These are phyloP conservation scores for Sapria himalayana DNA, from an alignment of 345 rosid genomes.

Conservation along the genomic window DNA sequence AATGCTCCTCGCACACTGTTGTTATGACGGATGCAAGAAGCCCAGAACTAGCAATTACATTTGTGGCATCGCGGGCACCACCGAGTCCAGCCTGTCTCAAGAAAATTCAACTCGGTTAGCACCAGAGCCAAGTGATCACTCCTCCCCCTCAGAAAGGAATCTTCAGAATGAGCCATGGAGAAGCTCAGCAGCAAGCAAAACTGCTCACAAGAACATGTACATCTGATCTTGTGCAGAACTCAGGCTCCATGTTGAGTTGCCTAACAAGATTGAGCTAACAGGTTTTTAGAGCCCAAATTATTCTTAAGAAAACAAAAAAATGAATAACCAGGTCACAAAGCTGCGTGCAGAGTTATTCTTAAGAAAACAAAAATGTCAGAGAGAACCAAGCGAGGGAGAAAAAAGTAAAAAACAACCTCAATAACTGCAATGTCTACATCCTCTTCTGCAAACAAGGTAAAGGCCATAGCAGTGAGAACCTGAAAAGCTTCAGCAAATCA, in stretches of 20 bases:
- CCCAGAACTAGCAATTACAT: slow-evolving; percentile 32
- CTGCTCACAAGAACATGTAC: too few relatives aligned
- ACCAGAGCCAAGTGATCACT: too few relatives aligned
- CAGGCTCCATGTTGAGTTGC: too few relatives aligned
- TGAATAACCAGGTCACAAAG: too few relatives aligned
- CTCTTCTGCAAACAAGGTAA: slow-evolving; percentile 44
- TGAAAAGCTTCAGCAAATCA: slow-evolving; percentile 12
- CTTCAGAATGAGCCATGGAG: too few relatives aligned
- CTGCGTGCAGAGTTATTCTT: too few relatives aligned
- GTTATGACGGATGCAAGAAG: slow-evolving; percentile 65
- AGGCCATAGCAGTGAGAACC: slow-evolving; percentile 75
- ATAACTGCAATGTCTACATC: slow-evolving; percentile 62
- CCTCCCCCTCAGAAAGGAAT: too few relatives aligned
- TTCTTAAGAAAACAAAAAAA: too few relatives aligned
- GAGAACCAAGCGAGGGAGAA: background rate
- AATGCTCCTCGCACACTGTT: slow-evolving; percentile 60
- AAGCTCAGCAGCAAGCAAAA: too few relatives aligned
- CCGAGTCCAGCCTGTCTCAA: slow-evolving; percentile 59
- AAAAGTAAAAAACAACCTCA: slow-evolving; percentile 24
- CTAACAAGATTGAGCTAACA: too few relatives aligned
- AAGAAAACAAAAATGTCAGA: background rate
- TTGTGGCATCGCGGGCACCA: slow-evolving; percentile 87
- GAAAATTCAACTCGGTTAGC: background rate
- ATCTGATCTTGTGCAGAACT: too few relatives aligned
- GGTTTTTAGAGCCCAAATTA: background rate